These are phyloP conservation scores for Suillus alpinus DNA, from an alignment of 768 basidiomycete species.

Conservation along the genomic window DNA sequence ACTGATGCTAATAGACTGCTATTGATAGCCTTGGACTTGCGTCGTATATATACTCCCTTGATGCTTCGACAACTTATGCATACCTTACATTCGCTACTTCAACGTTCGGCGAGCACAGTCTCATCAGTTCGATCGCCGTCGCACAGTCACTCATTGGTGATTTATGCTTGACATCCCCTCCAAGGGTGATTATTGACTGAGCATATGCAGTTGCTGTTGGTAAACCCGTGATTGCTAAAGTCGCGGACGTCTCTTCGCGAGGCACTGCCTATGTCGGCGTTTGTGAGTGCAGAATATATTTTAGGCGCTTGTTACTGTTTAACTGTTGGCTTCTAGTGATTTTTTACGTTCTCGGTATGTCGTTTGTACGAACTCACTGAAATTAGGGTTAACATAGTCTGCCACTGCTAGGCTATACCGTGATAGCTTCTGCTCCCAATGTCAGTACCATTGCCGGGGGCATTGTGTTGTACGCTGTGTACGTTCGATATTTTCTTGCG, in stretches of 20 bases:
- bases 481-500: slow-evolving; percentile 15
- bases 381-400: neutral
- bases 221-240: slow-evolving; percentile 73
- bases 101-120: slow-evolving; percentile 49
- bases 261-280: slow-evolving; percentile 59
- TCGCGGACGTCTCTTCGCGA: slow-evolving; percentile 69
- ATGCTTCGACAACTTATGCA: slow-evolving; percentile 63
- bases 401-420: slow-evolving; percentile 39
- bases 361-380: slow-evolving; percentile 3
- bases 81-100: slow-evolving; percentile 61
- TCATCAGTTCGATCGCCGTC: slow-evolving; percentile 53
- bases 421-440: slow-evolving; percentile 50
- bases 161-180: slow-evolving; percentile 13
- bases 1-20: neutral
- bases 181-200: slow-evolving; percentile 11
- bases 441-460: slow-evolving; percentile 49
- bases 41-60: slow-evolving; percentile 76
- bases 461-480: slow-evolving; percentile 58
- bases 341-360: slow-evolving; percentile 58
- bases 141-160: slow-evolving; percentile 55
- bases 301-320: neutral
- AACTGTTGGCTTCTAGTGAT: slow-evolving; percentile 33
- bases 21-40: slow-evolving; percentile 53
- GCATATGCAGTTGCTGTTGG: slow-evolving; percentile 39
- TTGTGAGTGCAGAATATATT: slow-evolving; percentile 35